Conservation (phyloP, 257 asterid genomes). For the Craterostigma plantagineum region DNA sequence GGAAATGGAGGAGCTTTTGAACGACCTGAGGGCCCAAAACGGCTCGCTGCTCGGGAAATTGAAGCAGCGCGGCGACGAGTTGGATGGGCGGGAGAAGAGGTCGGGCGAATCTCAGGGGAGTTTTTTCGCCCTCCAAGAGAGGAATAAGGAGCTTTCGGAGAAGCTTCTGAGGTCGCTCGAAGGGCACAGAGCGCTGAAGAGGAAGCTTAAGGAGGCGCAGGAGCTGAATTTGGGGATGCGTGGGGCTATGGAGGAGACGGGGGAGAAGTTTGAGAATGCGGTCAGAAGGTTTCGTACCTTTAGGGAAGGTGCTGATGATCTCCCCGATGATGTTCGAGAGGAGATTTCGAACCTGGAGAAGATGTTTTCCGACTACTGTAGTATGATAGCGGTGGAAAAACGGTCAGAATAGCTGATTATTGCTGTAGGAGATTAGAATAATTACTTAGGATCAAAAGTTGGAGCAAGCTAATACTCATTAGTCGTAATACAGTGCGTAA, state of each 20-base stretch:
- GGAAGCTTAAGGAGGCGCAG: slow-evolving; percentile 18
- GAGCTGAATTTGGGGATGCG: slow-evolving; percentile 16
- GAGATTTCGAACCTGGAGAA: slow-evolving; percentile 18
- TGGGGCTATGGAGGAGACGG: slow-evolving; percentile 20
- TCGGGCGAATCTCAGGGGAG: slow-evolving; percentile 12
- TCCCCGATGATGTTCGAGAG: slow-evolving; percentile 11
- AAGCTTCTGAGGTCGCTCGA: slow-evolving; percentile 22
- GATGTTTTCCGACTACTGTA: slow-evolving; percentile 10
- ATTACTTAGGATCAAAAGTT: neutral
- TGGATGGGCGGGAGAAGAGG: neutral
- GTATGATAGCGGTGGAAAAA: too few relatives aligned
- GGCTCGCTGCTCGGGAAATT: slow-evolving; percentile 25
- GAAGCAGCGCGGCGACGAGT: slow-evolving; percentile 9
- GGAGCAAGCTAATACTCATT: neutral
- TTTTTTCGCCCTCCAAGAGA: slow-evolving; percentile 24
- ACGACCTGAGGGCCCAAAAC: slow-evolving; percentile 33
- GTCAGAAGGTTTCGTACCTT: slow-evolving; percentile 15
- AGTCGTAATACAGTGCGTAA: too few relatives aligned
- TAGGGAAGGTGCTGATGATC: slow-evolving; percentile 11
- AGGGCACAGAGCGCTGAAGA: slow-evolving; percentile 19
- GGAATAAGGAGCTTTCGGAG: slow-evolving; percentile 22
- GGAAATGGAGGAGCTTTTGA: slow-evolving; percentile 40
- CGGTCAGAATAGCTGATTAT: neutral
- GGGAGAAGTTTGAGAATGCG: slow-evolving; percentile 11
- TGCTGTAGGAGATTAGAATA: neutral